A percentile compares a stretch with the other conserved stretches of the same genome.
phyloP scores from a whole-genome alignment of 2,329 filamentous ascomycete species.

The Diaporthe sp. region DNA sequence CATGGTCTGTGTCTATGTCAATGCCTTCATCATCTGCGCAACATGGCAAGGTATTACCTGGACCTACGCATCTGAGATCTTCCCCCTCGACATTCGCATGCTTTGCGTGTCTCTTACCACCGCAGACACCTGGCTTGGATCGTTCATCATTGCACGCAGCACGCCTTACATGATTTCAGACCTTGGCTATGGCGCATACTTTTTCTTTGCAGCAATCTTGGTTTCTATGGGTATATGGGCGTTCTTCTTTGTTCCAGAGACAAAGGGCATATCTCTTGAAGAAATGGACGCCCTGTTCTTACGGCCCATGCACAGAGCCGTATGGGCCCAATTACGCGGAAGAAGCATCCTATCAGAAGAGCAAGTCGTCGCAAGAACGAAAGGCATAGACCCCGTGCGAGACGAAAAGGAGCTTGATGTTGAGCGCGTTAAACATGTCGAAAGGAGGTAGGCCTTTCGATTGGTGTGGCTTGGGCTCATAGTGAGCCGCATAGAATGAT shows the following conservation, averaged over 20 bases:
- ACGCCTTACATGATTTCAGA: constrained; percentile 17
- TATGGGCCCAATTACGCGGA: constrained; percentile 15
- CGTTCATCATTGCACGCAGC: constrained; percentile 19
- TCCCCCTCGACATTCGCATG: constrained; percentile 11
- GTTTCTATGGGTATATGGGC: constrained; percentile 47
- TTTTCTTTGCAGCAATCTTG: constrained; percentile 17
- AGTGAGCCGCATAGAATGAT: neutral
- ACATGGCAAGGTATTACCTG: constrained; percentile 17
- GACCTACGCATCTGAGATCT: constrained; percentile 23
- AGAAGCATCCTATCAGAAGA: neutral
- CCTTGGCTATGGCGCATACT: constrained; percentile 19
- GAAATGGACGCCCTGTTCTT: constrained; percentile 46
- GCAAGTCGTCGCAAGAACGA: constrained; percentile 10
- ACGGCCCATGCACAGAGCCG: constrained; percentile 20
- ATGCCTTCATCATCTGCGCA: constrained; percentile 22
- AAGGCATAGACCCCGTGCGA: constrained; percentile 8
- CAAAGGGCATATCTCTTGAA: constrained; percentile 61
- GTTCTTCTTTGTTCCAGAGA: constrained; percentile 74
- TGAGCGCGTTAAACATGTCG: neutral
- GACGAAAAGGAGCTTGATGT: constrained; percentile 13
- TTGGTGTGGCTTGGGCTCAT: constrained; percentile 8
- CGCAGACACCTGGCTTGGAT: constrained; percentile 7
- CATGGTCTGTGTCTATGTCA: constrained; percentile 21
- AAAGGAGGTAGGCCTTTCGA: constrained; percentile 2
- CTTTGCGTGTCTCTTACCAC: constrained; percentile 17